Conservation (phyloP, 1,139 yeast species). For the Insectozyma bohioensis region DNA sequence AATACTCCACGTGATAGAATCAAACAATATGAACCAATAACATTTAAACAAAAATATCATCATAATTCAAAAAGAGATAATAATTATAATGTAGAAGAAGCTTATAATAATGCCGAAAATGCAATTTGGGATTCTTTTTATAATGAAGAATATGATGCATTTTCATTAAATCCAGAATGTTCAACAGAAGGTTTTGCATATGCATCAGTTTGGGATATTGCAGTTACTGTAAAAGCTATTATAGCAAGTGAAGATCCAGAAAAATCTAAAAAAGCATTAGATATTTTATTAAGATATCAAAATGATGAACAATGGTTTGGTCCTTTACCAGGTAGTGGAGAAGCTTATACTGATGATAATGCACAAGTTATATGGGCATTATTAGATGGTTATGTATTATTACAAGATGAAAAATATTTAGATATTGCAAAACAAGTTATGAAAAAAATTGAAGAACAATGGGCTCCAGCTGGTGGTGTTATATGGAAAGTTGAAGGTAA, state of each 20-base stretch:
- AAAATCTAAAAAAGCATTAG: constrained; percentile 9
- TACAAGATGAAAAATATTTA: constrained; percentile 17
- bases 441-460: constrained; percentile 20
- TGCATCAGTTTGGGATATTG: constrained; percentile 26
- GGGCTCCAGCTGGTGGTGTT: constrained; percentile 28
- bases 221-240: constrained; percentile 23
- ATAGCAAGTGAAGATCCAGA: constrained; percentile 13
- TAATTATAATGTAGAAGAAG: constrained; percentile 4
- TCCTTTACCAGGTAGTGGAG: constrained; percentile 23
- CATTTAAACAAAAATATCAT: too few relatives aligned
- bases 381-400: constrained; percentile 23
- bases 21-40: too few relatives aligned
- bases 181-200: constrained; percentile 8
- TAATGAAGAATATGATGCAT: constrained; percentile 13
- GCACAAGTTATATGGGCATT: constrained; percentile 35
- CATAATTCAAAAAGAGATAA: constrained; percentile 2
- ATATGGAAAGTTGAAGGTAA: constrained; percentile 24
- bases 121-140: constrained; percentile 17
- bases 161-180: constrained; percentile 16
- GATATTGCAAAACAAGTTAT: constrained; percentile 19
- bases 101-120: constrained; percentile 7
- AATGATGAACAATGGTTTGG: constrained; percentile 25
- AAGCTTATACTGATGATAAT: constrained; percentile 36
- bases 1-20: too few relatives aligned
- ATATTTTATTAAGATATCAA: constrained; percentile 15